Percentiles rank a stretch among this genome's conserved stretches.
Evolutionary conservation across 441 rosid species (phyloP).

Genomic region (Jatropha multifida): DNA sequence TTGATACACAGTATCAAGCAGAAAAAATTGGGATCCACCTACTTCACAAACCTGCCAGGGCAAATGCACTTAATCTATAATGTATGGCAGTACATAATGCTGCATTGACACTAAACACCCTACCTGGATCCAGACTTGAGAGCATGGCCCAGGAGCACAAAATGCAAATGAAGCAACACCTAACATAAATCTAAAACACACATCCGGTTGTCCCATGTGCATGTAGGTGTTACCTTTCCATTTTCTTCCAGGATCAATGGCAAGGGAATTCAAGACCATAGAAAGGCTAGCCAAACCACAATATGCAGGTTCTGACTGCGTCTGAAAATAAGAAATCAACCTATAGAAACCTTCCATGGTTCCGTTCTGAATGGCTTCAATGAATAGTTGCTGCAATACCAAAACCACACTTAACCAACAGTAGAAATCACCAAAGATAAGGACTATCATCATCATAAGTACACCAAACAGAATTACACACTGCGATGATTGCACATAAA

Average conservation of each 20-base stretch:
- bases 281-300: slow-evolving; percentile 64
- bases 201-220: not conserved
- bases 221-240: slow-evolving; percentile 52
- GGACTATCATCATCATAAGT: not conserved
- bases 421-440: not conserved
- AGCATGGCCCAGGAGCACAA: not conserved
- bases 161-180: slow-evolving; percentile 1
- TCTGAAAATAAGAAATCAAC: slow-evolving; percentile 61
- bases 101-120: not conserved
- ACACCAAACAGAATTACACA: not conserved
- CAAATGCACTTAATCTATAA: not conserved
- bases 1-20: not conserved
- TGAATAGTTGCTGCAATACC: slow-evolving; percentile 65
- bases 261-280: slow-evolving; percentile 64
- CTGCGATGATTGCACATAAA: not conserved
- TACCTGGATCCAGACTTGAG: slow-evolving; percentile 1
- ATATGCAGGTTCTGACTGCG: slow-evolving; percentile 72
- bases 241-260: slow-evolving; percentile 60
- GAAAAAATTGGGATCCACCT: not conserved
- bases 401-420: slow-evolving; percentile 9
- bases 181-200: not conserved
- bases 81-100: slow-evolving; percentile 5
- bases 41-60: not conserved
- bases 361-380: slow-evolving; percentile 58
- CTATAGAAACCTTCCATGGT: slow-evolving; percentile 65